Conservation (phyloP, 805 yeast species). For the Candida ulmi region DNA sequence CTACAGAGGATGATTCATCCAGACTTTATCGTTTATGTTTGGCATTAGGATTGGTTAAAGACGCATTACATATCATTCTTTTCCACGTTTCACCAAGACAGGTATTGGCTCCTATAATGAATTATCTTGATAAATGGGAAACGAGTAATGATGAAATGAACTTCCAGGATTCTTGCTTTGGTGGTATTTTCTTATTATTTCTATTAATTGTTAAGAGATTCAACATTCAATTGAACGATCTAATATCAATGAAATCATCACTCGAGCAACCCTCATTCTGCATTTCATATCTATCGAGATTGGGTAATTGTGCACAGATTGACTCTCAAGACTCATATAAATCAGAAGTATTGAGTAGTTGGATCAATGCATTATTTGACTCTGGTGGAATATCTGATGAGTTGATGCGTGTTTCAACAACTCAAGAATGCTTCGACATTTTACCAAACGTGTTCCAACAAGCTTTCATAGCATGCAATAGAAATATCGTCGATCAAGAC, state of each 20-base stretch:
- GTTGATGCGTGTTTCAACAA: slow-evolving; percentile 57
- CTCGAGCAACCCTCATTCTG: slow-evolving; percentile 25
- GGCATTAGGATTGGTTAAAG: slow-evolving; percentile 39
- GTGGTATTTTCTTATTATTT: slow-evolving; percentile 49
- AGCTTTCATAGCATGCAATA: slow-evolving; percentile 54
- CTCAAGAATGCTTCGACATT: slow-evolving; percentile 60
- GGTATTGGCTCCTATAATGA: slow-evolving; percentile 39
- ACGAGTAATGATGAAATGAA: slow-evolving; percentile 40
- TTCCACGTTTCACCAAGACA: slow-evolving; percentile 39
- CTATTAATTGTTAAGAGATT: slow-evolving; percentile 34
- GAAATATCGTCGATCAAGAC: slow-evolving; percentile 50
- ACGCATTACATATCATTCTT: slow-evolving; percentile 37
- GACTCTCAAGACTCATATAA: slow-evolving; percentile 21
- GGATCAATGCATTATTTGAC: slow-evolving; percentile 80
- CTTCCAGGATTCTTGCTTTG: slow-evolving; percentile 69
- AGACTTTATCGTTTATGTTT: slow-evolving; percentile 47
- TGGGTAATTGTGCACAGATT: slow-evolving; percentile 23
- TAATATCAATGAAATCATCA: slow-evolving; percentile 16
- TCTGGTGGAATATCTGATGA: slow-evolving; percentile 85
- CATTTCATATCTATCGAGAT: slow-evolving; percentile 22
- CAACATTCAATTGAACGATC: slow-evolving; percentile 25
- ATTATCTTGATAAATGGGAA: slow-evolving; percentile 44
- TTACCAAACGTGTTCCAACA: slow-evolving; percentile 74
- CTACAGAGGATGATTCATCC: slow-evolving; percentile 33
- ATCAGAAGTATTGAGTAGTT: slow-evolving; percentile 44